Percentiles rank a stretch among this genome's conserved stretches.
These are phyloP conservation scores for Vaccinium myrtillus DNA, from an alignment of 148 eudicot genomes.

Conservation along the genomic window DNA sequence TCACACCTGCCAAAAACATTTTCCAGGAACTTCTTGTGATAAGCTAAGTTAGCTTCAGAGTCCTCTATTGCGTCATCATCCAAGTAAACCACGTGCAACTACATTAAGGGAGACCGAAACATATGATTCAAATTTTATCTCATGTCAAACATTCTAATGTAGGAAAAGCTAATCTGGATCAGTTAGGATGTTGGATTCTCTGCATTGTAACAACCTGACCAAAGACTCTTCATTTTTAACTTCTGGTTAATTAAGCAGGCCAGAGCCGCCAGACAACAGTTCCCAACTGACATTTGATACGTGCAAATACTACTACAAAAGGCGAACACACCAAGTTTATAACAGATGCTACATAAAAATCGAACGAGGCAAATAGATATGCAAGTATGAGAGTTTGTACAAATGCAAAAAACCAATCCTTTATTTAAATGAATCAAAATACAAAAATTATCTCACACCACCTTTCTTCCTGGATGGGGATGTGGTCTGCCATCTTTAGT, in stretches of 20 bases:
- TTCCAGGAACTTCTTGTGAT: background rate
- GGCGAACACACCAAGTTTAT: too few relatives aligned
- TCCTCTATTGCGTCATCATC: background rate
- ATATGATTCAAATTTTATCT: too few relatives aligned
- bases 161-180: too few relatives aligned
- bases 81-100: background rate
- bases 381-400: too few relatives aligned
- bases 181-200: background rate
- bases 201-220: background rate
- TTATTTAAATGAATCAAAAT: background rate
- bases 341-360: too few relatives aligned
- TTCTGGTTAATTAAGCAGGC: background rate
- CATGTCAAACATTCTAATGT: too few relatives aligned
- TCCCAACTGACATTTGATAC: background rate
- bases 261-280: background rate
- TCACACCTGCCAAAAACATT: background rate
- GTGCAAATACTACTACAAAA: too few relatives aligned
- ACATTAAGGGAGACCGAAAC: background rate
- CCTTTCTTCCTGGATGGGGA: background rate
- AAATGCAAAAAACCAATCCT: background rate
- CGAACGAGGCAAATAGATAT: too few relatives aligned
- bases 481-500: background rate
- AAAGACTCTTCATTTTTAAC: background rate
- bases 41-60: background rate
- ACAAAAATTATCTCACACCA: background rate